Base-by-base conservation (phyloP, 495 filamentous ascomycete species). In the Penicillium robsamsonii region DNA sequence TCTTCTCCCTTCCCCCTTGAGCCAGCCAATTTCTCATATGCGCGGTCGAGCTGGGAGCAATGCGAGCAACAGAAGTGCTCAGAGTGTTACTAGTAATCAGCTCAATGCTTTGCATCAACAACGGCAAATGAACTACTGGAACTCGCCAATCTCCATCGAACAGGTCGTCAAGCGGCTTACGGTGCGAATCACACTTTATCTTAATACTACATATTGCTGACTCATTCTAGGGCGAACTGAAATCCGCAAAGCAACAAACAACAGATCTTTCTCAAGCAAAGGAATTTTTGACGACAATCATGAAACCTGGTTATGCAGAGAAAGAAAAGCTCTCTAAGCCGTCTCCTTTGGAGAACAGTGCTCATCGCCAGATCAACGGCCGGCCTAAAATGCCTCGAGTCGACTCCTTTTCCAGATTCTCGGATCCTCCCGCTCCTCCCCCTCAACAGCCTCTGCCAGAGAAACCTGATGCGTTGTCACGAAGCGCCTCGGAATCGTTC, bases 111-210 rank as follows among this genome's bases (percentile, higher is more conserved):
- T 85, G 56, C 77, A 81, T 20, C 88, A 90, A 57, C 81, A 85
- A 59, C 74, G 84, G 48, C 85, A 87, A 37, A 82, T 88, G 76
- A 88, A 86, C 52, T 88, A 90, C 58, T 95, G 91, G 87, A 80
- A 92, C 57, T 89, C 87, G 15, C 89, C 91, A 2, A 86, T 96
- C 33, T 92, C 91, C 10, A 92, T 95, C 49, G 94, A 98, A 63
- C 90, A 96, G 59, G 90, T 98, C 37, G 90, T 96, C 31, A 97
- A 97, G 70, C 88, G 86, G 67, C 81, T 98, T 42, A 90, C 90
- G 60, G 94, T 97, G 82, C 81, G 89, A 78, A 48, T 33, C 43
- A n/a, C 35, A 25, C 40, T 12, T 15, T 41, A 35, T 44, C 7
- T 29, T 55, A 0, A 5, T 15, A 8, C 55, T 52, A 38, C 50